Base-by-base conservation (phyloP, 352 stramenopile genomes). In the Globisporangium nodosum region DNA sequence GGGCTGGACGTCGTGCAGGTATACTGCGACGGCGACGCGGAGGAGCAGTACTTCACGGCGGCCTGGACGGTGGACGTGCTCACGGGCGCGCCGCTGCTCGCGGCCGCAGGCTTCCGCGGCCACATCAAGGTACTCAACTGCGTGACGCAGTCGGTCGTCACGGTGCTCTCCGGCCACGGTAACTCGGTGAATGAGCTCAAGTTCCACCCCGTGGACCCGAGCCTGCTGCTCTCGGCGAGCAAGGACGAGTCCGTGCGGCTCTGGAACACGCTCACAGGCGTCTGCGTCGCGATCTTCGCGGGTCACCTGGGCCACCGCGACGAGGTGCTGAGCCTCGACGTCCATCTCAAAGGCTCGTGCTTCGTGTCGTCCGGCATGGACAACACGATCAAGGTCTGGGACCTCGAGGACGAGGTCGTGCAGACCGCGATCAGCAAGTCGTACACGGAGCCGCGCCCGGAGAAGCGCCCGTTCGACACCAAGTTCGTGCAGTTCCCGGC, bases 371-470 rank as follows among this genome's bases (percentile, higher is more conserved):
- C 76, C 0, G 91, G 89, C 21, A 97, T 97, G 80, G 94, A 98
- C 71, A 97, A 96, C 64, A 96, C 76, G 7, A 76, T 98, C 55
- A 97, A 97, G 61, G 71, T 98, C n/a, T 98, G 94, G 94, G 84
- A 91, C 58, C 76, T 97, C 20, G 81, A 93, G 49, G 74, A 85
- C 40, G 67, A 79, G 15, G 70, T 73, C 2, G 74, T 96, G 55
- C 73, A 88, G 57, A 76, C 59, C n/a, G 86, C 85, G 5, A 91
- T 95, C 47, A 64, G 69, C 35, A 84, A 85, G 58, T 89, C 80
- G 54, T 92, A 94, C 68, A 88, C 73, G 21, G 73, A 87, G 47
- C 70, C 77, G 24, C 77, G 84, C 2, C 70, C 81, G 16, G 66
- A 73, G 24, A 71, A 81, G 57, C 76, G 82, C 39, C 76, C 75